phyloP scores from a whole-genome alignment of 805 yeast species.

The Pichia membranifaciens region DNA sequence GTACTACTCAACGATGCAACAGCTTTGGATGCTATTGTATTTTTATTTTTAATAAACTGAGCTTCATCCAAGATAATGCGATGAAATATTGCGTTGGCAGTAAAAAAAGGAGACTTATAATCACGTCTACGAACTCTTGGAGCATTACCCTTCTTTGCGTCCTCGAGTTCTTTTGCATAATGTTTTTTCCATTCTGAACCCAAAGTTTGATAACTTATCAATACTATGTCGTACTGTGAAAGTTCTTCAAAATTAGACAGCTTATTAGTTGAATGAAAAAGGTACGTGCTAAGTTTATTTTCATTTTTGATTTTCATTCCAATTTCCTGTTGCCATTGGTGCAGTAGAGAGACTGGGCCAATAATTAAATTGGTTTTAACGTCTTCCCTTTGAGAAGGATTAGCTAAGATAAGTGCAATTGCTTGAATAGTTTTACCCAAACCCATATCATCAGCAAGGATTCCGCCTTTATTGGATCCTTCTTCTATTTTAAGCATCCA shows the following conservation, averaged over 20 bases:
- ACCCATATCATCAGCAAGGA: slow-evolving; percentile 82
- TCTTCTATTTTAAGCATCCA: slow-evolving; percentile 75
- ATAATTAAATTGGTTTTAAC: slow-evolving; percentile 62
- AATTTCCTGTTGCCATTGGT: slow-evolving; percentile 83
- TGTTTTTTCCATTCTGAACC: slow-evolving; percentile 74
- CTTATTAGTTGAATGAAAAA: slow-evolving; percentile 52
- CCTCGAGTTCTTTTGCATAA: slow-evolving; percentile 34
- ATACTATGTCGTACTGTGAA: slow-evolving; percentile 58
- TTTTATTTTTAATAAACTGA: slow-evolving; percentile 47
- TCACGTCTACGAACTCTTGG: slow-evolving; percentile 30
- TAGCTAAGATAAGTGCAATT: slow-evolving; percentile 50
- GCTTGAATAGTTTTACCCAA: slow-evolving; percentile 73
- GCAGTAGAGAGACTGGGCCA: slow-evolving; percentile 85
- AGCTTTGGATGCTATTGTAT: slow-evolving; percentile 42
- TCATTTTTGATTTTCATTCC: slow-evolving; percentile 51
- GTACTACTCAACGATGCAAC: slow-evolving; percentile 35
- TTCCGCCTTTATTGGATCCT: slow-evolving; percentile 55
- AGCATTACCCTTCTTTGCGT: slow-evolving; percentile 32
- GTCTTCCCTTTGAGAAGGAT: slow-evolving; percentile 28
- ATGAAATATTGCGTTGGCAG: slow-evolving; percentile 44
- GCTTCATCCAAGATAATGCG: slow-evolving; percentile 53
- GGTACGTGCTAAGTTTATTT: slow-evolving; percentile 40
- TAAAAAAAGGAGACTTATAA: slow-evolving; percentile 62
- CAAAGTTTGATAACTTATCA: slow-evolving; percentile 76
- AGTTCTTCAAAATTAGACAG: slow-evolving; percentile 42